Base-by-base conservation (phyloP, 208 protist species). In the Leishmania gerbilli region DNA sequence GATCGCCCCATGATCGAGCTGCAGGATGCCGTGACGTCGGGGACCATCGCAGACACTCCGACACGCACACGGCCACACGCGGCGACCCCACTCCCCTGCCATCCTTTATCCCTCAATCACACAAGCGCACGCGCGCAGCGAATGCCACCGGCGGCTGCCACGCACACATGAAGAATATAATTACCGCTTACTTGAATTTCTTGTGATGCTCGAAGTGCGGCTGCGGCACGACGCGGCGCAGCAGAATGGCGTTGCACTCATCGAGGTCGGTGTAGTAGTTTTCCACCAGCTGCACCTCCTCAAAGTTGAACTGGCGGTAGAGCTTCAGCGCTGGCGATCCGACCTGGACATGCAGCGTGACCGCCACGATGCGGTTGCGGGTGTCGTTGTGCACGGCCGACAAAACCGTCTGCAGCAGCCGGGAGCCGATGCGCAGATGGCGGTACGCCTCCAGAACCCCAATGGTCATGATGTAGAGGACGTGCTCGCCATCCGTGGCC, bases 391-490 rank as follows among this genome's bases (percentile, higher is more conserved):
- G 79, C 40, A 91, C 93, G 53, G 85, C 88, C 5, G 77, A 81
- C 60, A 97, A 67, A 49, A 97, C 80, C 55, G 71, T 77, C 69
- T 92, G 84, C 45, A 98, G 87, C 74, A 98, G 79, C 9, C 85
- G 90, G 17, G 81, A 90, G 74, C 93, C 97, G 71, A 99, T 93
- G 74, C 94, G 88, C 47, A 98, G 68, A 56, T 92, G 85, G 17
- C 97, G 92, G 87, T 99, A 99, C 34, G 96, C 90, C 78, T 93
- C 92, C 45, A 99, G 89, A 42, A 98, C 96, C 6, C 89, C 88
- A 72, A 99, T 92, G 49, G 96, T 99, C 96, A 99, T 98, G 80
- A 99, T 95, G 89, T 99, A 99, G 34, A 98, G 85, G 15, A 75
- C 76, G 65, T 88, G 88, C 65, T 88, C 90, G 27, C 88, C 84